Percentiles rank a stretch among this genome's conserved stretches.
Conservation (phyloP, 1,284 basidiomycete species). For the Cutaneotrichosporon curvatum region DNA sequence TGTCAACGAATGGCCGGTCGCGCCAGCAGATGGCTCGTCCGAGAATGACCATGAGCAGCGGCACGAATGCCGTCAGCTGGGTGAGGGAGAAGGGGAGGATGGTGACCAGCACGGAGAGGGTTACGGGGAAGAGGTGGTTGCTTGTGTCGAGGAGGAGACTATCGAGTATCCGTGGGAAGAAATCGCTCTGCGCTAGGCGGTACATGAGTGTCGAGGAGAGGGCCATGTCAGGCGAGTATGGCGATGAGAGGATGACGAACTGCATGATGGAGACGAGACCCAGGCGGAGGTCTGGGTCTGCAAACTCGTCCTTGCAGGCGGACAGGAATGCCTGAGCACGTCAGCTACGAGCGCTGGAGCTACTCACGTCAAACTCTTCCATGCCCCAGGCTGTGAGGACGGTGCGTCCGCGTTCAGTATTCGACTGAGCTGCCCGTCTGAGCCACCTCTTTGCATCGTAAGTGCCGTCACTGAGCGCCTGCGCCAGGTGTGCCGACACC, state of each 20-base stretch:
- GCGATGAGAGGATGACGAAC: constrained; percentile 19
- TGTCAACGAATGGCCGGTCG: constrained; percentile 36
- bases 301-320: constrained; percentile 8
- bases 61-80: constrained; percentile 26
- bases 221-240: constrained; percentile 24
- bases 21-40: constrained; percentile 38
- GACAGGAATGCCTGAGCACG: constrained; percentile 13
- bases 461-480: constrained; percentile 1
- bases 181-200: constrained; percentile 18
- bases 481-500: constrained; percentile 1
- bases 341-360: neutral
- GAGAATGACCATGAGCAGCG: constrained; percentile 33
- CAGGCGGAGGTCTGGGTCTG: constrained; percentile 17
- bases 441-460: constrained; percentile 12
- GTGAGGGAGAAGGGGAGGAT: constrained; percentile 34
- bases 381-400: constrained; percentile 13
- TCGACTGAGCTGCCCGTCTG: neutral
- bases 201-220: constrained; percentile 23
- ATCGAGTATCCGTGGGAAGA: constrained; percentile 21
- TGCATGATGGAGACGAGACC: constrained; percentile 24
- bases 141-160: constrained; percentile 34
- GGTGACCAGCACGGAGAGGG: constrained; percentile 25
- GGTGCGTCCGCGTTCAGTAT: constrained; percentile 1
- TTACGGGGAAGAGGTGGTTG: constrained; percentile 35
- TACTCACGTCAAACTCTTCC: constrained; percentile 19